phyloP scores from a whole-genome alignment of 75 land plant species.

The Picea sitchensis region DNA sequence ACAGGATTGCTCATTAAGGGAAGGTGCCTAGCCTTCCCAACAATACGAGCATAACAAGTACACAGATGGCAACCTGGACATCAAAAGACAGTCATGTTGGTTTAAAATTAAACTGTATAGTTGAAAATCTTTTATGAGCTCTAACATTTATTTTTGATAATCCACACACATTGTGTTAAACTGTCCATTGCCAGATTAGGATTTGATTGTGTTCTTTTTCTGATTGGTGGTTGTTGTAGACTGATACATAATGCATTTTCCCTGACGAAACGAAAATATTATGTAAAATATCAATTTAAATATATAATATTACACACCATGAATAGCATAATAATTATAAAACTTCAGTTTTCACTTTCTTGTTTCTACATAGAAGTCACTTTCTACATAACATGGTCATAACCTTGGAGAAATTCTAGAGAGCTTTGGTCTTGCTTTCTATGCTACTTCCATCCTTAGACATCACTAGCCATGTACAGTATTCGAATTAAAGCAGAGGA shows the following conservation, averaged over 20 bases:
- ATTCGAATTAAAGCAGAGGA: constrained; percentile 1
- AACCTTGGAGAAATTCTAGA: neutral
- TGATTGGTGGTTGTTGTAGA: neutral
- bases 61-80: neutral
- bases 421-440: neutral
- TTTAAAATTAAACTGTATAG: too few species aligned
- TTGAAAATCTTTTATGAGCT: too few species aligned
- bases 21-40: neutral
- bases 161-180: neutral
- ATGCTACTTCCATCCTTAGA: neutral
- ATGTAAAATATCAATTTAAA: neutral
- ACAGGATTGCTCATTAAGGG: neutral
- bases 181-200: neutral
- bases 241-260: neutral
- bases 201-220: neutral
- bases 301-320: neutral
- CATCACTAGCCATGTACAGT: neutral
- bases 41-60: neutral
- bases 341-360: neutral
- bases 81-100: too few species aligned
- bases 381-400: neutral
- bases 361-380: neutral
- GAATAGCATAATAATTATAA: neutral
- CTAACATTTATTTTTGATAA: neutral
- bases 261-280: neutral